phyloP scores from a whole-genome alignment of 2,329 filamentous ascomycete genomes.

The Diaporthe batatas region DNA sequence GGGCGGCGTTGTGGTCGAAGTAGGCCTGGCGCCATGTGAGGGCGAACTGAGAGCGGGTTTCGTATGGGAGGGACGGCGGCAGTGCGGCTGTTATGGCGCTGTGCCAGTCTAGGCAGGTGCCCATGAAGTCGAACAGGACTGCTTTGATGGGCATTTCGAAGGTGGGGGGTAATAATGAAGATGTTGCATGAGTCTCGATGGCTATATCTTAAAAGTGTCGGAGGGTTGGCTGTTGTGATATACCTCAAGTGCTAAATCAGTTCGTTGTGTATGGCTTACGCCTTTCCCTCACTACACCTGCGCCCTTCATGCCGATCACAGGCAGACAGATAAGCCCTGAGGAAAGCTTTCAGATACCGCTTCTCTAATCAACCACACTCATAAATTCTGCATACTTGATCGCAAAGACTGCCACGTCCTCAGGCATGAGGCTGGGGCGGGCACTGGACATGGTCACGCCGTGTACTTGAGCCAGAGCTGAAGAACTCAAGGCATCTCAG shows the following conservation, averaged over 20 bases:
- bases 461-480: not conserved
- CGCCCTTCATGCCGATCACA: not conserved
- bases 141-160: constrained; percentile 53
- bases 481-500: not conserved
- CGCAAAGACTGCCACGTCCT: not conserved
- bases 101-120: constrained; percentile 70
- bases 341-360: rapidly evolving
- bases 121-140: constrained; percentile 70
- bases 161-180: not conserved
- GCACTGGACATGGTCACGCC: not conserved
- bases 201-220: not conserved
- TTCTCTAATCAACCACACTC: not conserved
- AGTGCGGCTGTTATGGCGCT: constrained; percentile 53
- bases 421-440: not conserved
- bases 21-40: constrained; percentile 64
- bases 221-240: not conserved
- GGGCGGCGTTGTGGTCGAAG: constrained; percentile 59
- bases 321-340: no score
- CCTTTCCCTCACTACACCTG: not conserved
- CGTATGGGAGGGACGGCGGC: constrained; percentile 51
- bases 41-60: constrained; percentile 56
- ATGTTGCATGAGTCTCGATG: not conserved
- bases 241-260: no score
- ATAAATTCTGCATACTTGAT: not conserved
- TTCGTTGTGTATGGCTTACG: not conserved